These are phyloP conservation scores for Zalaria obscura DNA, from an alignment of 2,329 filamentous ascomycete genomes.

Conservation along the genomic window DNA sequence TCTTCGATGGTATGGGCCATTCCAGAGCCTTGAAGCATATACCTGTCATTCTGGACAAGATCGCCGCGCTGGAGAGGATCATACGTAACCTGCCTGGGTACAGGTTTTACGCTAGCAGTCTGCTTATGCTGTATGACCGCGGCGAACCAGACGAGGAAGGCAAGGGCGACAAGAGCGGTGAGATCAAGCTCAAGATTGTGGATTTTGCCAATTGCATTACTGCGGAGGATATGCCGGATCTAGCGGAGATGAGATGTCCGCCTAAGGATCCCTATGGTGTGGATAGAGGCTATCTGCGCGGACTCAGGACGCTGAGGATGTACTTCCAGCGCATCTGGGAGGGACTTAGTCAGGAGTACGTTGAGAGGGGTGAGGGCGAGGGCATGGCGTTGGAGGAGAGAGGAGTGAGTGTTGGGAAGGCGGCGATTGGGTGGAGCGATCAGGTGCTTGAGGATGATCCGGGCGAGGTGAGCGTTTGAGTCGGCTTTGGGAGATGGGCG, in stretches of 20 bases:
- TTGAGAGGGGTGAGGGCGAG: conserved; percentile 18
- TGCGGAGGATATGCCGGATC: conserved; percentile 51
- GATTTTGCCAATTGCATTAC: conserved; percentile 98
- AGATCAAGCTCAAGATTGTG: conserved; percentile 87
- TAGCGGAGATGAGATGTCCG: conserved; percentile 53
- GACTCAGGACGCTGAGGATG: conserved; percentile 59
- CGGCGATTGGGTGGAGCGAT: conserved; percentile 1
- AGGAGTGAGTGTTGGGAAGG: neutral
- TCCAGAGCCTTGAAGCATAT: conserved; percentile 74
- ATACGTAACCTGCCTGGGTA: conserved; percentile 70
- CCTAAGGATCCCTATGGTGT: conserved; percentile 68
- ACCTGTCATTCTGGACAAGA: conserved; percentile 70
- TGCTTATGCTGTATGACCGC: conserved; percentile 95
- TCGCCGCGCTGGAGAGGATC: conserved; percentile 70
- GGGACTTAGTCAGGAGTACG: conserved; percentile 39
- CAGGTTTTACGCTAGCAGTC: conserved; percentile 86
- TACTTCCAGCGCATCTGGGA: conserved; percentile 83
- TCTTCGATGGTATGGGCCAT: conserved; percentile 78
- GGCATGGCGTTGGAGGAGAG: conserved; percentile 13
- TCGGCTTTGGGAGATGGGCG: neutral
- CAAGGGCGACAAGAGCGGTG: conserved; percentile 16
- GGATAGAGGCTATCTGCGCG: conserved; percentile 79
- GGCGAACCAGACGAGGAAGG: conserved; percentile 38
- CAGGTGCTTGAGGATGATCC: conserved; percentile 4
- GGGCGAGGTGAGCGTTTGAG: conserved; percentile 4